A percentile compares a stretch with the other conserved stretches of the same genome.
Conservation (phyloP, 148 eudicot genomes). For the Oxyria digyna region DNA sequence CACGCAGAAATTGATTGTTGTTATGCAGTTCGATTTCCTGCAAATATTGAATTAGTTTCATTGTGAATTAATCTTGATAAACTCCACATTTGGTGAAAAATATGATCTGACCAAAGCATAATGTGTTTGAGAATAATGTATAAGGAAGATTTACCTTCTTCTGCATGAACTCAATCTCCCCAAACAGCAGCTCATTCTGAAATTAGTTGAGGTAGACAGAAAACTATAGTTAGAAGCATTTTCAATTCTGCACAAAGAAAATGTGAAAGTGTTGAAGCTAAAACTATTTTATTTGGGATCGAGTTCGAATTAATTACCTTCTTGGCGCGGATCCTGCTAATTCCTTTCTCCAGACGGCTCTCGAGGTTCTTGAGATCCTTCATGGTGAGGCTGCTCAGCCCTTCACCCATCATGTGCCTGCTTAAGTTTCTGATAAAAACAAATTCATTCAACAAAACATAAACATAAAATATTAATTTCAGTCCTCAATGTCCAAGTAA, state of each 20-base stretch:
- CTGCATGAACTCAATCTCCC: slow-evolving; percentile 90
- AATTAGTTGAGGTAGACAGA: not conserved
- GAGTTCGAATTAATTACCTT: slow-evolving; percentile 35
- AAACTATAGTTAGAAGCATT: no score
- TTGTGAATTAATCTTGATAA: no score
- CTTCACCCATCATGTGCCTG: slow-evolving; percentile 83
- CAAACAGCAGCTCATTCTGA: slow-evolving; percentile 87
- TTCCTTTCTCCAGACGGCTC: slow-evolving; percentile 49
- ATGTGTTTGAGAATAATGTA: no score
- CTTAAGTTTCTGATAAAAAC: slow-evolving; percentile 7
- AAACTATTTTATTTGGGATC: no score
- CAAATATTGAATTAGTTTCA: slow-evolving; percentile 13
- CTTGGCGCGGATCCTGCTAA: slow-evolving; percentile 64
- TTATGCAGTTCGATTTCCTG: slow-evolving; percentile 90
- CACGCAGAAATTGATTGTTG: slow-evolving; percentile 82
- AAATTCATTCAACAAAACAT: not conserved
- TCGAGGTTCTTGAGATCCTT: slow-evolving; percentile 73
- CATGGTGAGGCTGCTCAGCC: slow-evolving; percentile 27
- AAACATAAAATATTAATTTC: not conserved
- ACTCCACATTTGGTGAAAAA: no score
- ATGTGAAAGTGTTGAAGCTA: no score
- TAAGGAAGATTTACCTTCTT: slow-evolving; percentile 41
- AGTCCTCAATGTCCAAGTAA: not conserved
- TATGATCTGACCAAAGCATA: no score
- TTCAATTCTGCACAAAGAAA: no score